Percentiles rank a stretch among this genome's conserved stretches.
Evolutionary conservation across 192 early-diverging fungal genomes (phyloP).

Genomic region (Rhizophagus sp.): DNA sequence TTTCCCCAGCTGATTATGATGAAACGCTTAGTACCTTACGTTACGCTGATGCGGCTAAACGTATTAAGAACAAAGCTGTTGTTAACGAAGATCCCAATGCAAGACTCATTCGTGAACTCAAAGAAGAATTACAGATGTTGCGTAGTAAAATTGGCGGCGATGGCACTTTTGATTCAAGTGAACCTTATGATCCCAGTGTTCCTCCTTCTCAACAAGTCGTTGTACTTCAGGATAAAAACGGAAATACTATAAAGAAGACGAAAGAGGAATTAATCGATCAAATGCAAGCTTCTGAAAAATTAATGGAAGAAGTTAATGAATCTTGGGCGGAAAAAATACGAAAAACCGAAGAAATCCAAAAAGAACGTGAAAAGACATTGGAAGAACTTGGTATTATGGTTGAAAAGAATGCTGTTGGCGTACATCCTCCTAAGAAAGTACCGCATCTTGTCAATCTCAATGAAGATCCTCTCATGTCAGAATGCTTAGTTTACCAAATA

Average conservation of each 20-base stretch:
- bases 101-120: constrained; percentile 77
- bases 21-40: constrained; percentile 85
- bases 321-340: constrained; percentile 83
- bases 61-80: constrained; percentile 86
- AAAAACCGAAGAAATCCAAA: constrained; percentile 70
- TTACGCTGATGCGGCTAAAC: constrained; percentile 89
- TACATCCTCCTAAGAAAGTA: constrained; percentile 73
- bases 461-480: constrained; percentile 87
- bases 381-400: constrained; percentile 79
- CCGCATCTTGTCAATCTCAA: constrained; percentile 90
- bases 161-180: neutral
- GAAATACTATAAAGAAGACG: constrained; percentile 46
- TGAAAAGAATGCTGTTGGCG: constrained; percentile 68
- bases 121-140: constrained; percentile 74
- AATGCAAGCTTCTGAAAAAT: constrained; percentile 81
- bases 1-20: constrained; percentile 74
- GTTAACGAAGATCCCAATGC: constrained; percentile 89
- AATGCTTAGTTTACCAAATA: constrained; percentile 88
- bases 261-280: constrained; percentile 72
- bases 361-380: constrained; percentile 70
- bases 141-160: constrained; percentile 49
- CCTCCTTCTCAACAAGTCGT: constrained; percentile 38
- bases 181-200: constrained; percentile 34
- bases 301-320: constrained; percentile 80
- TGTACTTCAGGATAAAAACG: constrained; percentile 45